Evolutionary conservation across 2,329 filamentous ascomycete species (phyloP), one percentile per base, ranked within the genome.

Genomic region (Talaromyces verruculosus): DNA sequence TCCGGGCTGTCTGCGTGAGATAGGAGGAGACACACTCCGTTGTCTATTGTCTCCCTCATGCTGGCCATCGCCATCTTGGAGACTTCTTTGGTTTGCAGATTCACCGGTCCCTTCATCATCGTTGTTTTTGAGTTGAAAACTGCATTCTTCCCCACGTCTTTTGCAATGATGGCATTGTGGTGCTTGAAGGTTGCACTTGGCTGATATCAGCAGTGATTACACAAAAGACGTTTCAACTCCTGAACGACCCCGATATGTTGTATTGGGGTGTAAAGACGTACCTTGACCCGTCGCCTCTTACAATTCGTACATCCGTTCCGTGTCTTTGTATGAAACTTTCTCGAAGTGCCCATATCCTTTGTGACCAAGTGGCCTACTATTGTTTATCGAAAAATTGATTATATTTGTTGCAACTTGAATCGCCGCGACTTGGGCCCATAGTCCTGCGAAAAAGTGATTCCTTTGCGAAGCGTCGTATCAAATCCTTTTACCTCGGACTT

Each of bases 141-240:
- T 66, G 53, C 65, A 66, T n/a, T 66, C 65, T 47, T 66, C 65
- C 13, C 65, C 65, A 22, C 65, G 61, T 61, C 65, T 62, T 60
- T 66, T 63, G 55, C 65, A 66, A 45, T 66, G 65, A 57, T 66
- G 65, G 22, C 65, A 66, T 41, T 66, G 65, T 19, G 65, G 65
- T 30, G 65, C 60, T 43, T 66, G 65, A 15, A 66, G 53, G n/a
- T 66, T 66, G 53, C 65, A 66, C 65, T 66, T 25, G n/a, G 5
- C 10, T 19, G 3, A 6, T 28, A 5, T 51, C 60, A 51, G 43
- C 15, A n/a, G n/a, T 28, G 33, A 63, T 47, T 35, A 37, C 7
- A 43, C 49, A 22, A 25, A 47, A 13, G 45, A 60, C 43, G 19
- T 62, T 11, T 19, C n/a, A n/a, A 25, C 7, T 25, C 0, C 35